Evolutionary conservation across 805 yeast species (phyloP), one percentile per base, ranked within the genome.

Genomic region (Saccharomycodes ludwigii): DNA sequence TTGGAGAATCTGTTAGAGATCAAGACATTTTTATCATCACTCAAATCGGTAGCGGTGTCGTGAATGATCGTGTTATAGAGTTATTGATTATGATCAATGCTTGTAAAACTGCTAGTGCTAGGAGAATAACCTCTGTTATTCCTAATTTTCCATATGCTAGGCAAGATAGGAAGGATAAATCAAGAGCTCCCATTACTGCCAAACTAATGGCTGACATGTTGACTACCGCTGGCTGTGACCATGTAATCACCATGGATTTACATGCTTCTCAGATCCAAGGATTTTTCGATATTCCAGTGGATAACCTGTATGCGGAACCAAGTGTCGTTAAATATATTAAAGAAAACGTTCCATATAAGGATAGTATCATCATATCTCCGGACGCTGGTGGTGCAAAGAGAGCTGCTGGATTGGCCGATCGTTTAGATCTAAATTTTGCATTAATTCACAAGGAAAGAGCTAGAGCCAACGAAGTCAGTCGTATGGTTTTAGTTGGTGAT

Each of bases 331-430:
- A 80, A 43, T 91, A 82, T 55, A 82, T 88, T 44, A 73, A 70
- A 40, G 81, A 74, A 38, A 68, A 73, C 41, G 62, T 73, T 27
- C 66, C 69, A 40, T 58, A 63, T 39, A 58, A 59, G 20, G 65
- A 74, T 37, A 68, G 85, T 7, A 82, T 85, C 32, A 72, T 88
- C 34, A 93, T 88, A 9, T 84, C 95, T 4, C 98, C 98, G 3
- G 98, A 88, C 61, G 98, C 98, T 3, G 98, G 98, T 46, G 98
- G 98, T 37, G 97, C 97, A 33, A 88, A 88, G 58, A 71, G 98
- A 43, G 98, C 86, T 18, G 97, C 97, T 2, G 76, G 86, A 4
- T 63, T 88, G 31, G 97, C 97, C 10, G 97, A 88, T 49, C 73
- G 80, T 46, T 65, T 91, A 42, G 97, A 91, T 47, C 68, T 88